Conservation (phyloP, 768 basidiomycete species). For the Lentinus tigrinus region DNA sequence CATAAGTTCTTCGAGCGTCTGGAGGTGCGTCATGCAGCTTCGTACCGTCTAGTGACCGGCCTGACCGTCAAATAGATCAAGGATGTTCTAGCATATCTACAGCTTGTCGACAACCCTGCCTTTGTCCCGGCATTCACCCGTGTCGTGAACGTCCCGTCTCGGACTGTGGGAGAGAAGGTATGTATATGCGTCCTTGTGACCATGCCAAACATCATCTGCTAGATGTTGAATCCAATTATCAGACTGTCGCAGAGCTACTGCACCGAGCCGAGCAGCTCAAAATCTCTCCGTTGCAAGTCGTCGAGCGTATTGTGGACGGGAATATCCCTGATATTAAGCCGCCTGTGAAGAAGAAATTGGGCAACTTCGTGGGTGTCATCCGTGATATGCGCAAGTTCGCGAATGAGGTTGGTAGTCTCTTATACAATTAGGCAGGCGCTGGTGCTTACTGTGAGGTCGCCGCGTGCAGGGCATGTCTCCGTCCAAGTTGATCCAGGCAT, state of each 20-base stretch:
- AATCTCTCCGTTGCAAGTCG: slow-evolving; percentile 53
- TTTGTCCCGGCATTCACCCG: slow-evolving; percentile 67
- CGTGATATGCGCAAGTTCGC: slow-evolving; percentile 52
- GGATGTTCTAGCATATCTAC: slow-evolving; percentile 79
- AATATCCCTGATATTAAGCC: slow-evolving; percentile 65
- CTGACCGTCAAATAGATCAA: slow-evolving; percentile 52
- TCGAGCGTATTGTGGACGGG: slow-evolving; percentile 64
- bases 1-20: slow-evolving; percentile 85
- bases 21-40: slow-evolving; percentile 48
- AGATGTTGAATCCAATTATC: neutral
- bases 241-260: slow-evolving; percentile 65
- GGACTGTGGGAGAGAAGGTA: slow-evolving; percentile 80
- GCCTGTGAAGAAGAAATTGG: slow-evolving; percentile 61
- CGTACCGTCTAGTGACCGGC: neutral
- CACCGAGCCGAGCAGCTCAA: slow-evolving; percentile 50
- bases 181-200: neutral
- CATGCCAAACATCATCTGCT: neutral
- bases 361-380: slow-evolving; percentile 57
- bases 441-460: neutral
- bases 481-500: slow-evolving; percentile 56
- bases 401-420: slow-evolving; percentile 40
- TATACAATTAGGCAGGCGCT: neutral
- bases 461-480: slow-evolving; percentile 54
- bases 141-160: slow-evolving; percentile 69
- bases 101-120: slow-evolving; percentile 73